Base-by-base conservation (phyloP, 2,329 filamentous ascomycete genomes). In the Cryphonectria nitschkei region DNA sequence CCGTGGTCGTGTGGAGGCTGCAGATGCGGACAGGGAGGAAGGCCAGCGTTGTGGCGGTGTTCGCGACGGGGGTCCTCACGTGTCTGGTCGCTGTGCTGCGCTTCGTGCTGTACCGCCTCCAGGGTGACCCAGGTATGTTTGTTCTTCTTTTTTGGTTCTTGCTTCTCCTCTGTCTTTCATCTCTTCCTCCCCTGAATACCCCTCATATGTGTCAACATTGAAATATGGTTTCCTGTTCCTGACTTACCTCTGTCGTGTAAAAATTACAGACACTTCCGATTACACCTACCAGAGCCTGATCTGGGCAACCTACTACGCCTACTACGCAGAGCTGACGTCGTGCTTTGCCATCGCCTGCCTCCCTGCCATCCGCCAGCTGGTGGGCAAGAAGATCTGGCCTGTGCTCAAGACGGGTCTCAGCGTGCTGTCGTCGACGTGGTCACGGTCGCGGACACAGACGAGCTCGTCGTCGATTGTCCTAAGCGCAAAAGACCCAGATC, bases 261-360 rank as follows among this genome's bases (percentile, higher is more conserved):
- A 39, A 39, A 11, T 37, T 1, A 16, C 22, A 68, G 69, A 67
- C n/a, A 2, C 43, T 14, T 56, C 60, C 11, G 46, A 56, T 3
- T 32, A 43, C n/a, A 32, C 65, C 22, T 64, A 60, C 37, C 69
- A 70, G 50, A 32, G 32, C n/a, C 41, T 67, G n/a, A 64, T 70
- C n/a, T 67, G 64, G 58, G 32, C 65, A 11, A 54, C 29, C 14
- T 46, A 56, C 37, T 70, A 67, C 29, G 26, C 69, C 52, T 70
- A 64, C 16, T 43, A 70, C 14, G 69, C 65, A 11, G 69, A 70
- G 43, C 13, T 70, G 9, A 70, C 69, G 37, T 64, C 56, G 46
- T 70, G 69, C 56, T 70, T 70, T 34, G 58, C 54, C 58, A 70
- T 70, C 46, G 61, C 64, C 60, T 70, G 69, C 39, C 65, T 70